A percentile compares a stretch with the other conserved stretches of the same genome.
Evolutionary conservation across 352 stramenopile species (phyloP).

Genomic region (Phytophthora niederhauseri): DNA sequence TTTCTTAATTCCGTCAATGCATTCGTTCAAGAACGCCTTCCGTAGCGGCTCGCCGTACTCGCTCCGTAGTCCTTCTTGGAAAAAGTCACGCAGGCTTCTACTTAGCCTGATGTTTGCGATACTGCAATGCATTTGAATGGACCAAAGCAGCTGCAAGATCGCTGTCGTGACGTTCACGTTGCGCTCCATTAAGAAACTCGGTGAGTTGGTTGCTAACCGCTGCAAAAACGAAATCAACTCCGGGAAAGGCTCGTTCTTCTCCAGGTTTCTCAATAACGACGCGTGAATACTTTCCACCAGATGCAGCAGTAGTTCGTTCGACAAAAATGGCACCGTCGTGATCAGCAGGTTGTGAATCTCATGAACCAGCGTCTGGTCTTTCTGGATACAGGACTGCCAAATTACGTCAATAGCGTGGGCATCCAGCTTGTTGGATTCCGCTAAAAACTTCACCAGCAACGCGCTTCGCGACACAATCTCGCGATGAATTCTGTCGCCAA

Average conservation of each 20-base stretch:
- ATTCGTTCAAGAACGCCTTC: slow-evolving; percentile 75
- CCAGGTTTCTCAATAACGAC: slow-evolving; percentile 53
- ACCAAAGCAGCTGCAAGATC: slow-evolving; percentile 82
- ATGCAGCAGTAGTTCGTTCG: slow-evolving; percentile 71
- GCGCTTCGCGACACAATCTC: slow-evolving; percentile 87
- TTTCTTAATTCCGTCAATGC: slow-evolving; percentile 77
- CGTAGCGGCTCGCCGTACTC: slow-evolving; percentile 71
- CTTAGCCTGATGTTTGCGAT: slow-evolving; percentile 66
- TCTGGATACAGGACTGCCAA: slow-evolving; percentile 82
- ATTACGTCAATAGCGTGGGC: slow-evolving; percentile 72
- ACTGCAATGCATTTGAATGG: slow-evolving; percentile 79
- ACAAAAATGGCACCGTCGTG: slow-evolving; percentile 74
- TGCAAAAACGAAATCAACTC: slow-evolving; percentile 86
- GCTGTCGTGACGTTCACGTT: slow-evolving; percentile 62
- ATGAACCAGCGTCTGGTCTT: slow-evolving; percentile 83
- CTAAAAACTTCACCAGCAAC: slow-evolving; percentile 85
- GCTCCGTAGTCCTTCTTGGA: slow-evolving; percentile 79
- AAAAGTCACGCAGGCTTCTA: slow-evolving; percentile 76
- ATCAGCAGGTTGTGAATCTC: slow-evolving; percentile 88
- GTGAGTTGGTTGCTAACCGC: slow-evolving; percentile 65
- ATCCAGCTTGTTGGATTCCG: slow-evolving; percentile 79
- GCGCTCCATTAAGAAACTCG: slow-evolving; percentile 76
- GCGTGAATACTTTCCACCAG: slow-evolving; percentile 73
- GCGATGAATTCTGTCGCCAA: slow-evolving; percentile 89
- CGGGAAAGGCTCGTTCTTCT: slow-evolving; percentile 63